Conservation (phyloP, 805 yeast genomes). For the Brettanomyces nanus region DNA sequence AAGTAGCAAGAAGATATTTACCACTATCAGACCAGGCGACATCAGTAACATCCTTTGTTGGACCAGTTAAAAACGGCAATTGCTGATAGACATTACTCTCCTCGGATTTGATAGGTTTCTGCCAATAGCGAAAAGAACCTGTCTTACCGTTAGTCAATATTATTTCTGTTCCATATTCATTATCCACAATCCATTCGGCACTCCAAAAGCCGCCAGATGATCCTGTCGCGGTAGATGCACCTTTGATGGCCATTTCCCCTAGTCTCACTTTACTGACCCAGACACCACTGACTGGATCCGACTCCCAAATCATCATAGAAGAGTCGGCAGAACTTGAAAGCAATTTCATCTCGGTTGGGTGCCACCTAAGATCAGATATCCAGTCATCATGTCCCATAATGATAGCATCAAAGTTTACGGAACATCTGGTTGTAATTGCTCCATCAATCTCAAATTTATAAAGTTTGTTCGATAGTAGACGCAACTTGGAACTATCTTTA, state of each 20-base stretch:
- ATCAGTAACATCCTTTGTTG: conserved; percentile 68
- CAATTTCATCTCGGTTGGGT: conserved; percentile 50
- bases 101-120: conserved; percentile 1
- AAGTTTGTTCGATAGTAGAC: conserved; percentile 62
- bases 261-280: conserved; percentile 79
- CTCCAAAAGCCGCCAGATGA: conserved; percentile 66
- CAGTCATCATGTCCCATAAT: conserved; percentile 98
- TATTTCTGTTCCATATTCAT: conserved; percentile 19
- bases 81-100: conserved; percentile 20
- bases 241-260: conserved; percentile 91
- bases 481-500: conserved; percentile 43
- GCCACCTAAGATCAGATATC: conserved; percentile 85
- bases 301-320: conserved; percentile 88
- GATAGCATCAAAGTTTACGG: conserved; percentile 81
- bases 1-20: conserved; percentile 62
- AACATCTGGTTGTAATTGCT: conserved; percentile 22
- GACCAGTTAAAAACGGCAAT: conserved; percentile 62
- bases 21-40: conserved; percentile 67
- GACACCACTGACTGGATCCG: conserved; percentile 76
- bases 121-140: conserved; percentile 86
- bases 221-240: conserved; percentile 98
- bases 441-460: conserved; percentile 42
- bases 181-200: conserved; percentile 56
- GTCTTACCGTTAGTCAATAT: conserved; percentile 83
- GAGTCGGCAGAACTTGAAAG: conserved; percentile 90